Evolutionary conservation across 441 rosid species (phyloP), one percentile per base, ranked within the genome.

Genomic region (Metrosideros polymorpha): DNA sequence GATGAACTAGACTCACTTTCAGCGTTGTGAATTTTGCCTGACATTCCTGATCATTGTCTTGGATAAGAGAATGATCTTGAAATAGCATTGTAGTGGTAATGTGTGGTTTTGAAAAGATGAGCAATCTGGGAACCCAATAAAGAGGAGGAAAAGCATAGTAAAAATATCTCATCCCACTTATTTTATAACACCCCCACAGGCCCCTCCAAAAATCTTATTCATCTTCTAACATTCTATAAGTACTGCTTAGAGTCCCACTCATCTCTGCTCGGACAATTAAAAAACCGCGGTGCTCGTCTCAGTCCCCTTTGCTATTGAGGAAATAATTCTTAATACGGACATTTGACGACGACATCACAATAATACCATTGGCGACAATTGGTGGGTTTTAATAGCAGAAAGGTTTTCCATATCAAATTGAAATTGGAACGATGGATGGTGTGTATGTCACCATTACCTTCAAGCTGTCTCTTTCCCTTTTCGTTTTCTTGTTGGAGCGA

Each of bases 131-230:
- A 50, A 52, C 55, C 61, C 57, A 52, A 82, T 49, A 19, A 43
- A 50, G 42, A 82, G 24, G 42, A 82, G 42, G 55, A 43, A 15
- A 50, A 45, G 19, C 53, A 35, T 59, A 3, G 79, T 71, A 39
- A 39, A 86, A 86, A 82, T 86, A 86, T 86, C 87, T 49, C 77
- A 56, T 57, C 79, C 87, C 87, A 86, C 87, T 86, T 49, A 22
- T 39, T 47, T 71, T 24, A 22, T 43, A 71, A 35, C 45, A 12
- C 49, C 47, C 63, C 15, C 32, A 10, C 79, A 22, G 79, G 79
- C 5, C 79, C 79, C n/a, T 39, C 79, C 49, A 71, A 39, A 39
- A 71, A 6, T 22, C 35, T 61, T 22, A 24, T 19, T 71, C 6
- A 22, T 39, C 47, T 39, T 71, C 79, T 39, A 39, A 39, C n/a